These are phyloP conservation scores for Fragilaria crotonensis DNA, from an alignment of 108 stramenopile genomes.

Conservation along the genomic window DNA sequence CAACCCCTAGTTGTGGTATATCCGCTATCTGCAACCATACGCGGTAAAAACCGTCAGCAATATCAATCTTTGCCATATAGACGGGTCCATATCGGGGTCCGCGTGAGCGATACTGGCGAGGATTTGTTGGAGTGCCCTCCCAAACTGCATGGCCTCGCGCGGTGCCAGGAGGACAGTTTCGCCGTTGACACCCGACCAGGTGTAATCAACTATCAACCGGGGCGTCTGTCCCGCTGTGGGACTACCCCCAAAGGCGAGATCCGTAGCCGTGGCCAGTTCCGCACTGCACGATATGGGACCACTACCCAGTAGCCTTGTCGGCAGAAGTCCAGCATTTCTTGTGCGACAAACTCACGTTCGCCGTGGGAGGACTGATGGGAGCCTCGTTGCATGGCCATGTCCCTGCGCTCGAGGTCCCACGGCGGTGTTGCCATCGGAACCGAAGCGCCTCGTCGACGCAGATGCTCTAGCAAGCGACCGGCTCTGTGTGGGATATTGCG, in stretches of 20 bases:
- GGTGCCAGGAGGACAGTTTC: conserved; percentile 5
- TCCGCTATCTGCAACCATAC: background rate
- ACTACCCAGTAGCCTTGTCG: conserved; percentile 22
- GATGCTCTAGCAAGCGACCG: too few species aligned
- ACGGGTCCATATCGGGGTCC: too few species aligned
- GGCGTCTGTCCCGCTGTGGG: conserved; percentile 12
- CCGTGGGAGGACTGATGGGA: conserved; percentile 15
- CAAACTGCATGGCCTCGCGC: too few species aligned
- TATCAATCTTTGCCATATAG: too few species aligned
- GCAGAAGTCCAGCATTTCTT: conserved; percentile 6
- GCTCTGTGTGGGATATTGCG: too few species aligned
- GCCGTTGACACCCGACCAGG: too few species aligned
- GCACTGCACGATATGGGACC: conserved; percentile 7
- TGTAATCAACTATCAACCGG: too few species aligned
- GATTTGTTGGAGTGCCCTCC: too few species aligned
- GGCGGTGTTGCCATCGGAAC: too few species aligned
- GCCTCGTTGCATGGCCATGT: conserved; percentile 8
- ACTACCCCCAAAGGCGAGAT: too few species aligned
- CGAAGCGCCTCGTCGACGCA: too few species aligned
- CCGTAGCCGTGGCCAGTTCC: conserved; percentile 2
- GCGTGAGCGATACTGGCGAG: conserved; percentile 11
- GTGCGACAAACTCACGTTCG: too few species aligned
- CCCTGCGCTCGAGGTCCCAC: background rate
- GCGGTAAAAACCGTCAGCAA: conserved; percentile 15
- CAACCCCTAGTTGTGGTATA: background rate